Evolutionary conservation across 441 rosid species (phyloP).

Genomic region (Theobroma grandiflorum): DNA sequence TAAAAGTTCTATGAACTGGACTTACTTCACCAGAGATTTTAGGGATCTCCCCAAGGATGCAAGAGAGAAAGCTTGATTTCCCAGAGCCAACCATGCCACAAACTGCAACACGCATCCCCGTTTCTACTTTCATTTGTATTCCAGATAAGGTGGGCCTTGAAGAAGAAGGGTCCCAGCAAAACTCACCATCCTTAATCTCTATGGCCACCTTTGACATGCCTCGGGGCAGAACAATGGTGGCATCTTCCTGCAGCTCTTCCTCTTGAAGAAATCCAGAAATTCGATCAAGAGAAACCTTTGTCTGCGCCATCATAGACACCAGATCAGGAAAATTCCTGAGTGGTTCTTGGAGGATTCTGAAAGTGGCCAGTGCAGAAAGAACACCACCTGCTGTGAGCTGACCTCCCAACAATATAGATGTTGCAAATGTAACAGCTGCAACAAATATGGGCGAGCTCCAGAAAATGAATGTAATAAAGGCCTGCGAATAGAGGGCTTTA

Average conservation of each 20-base stretch:
- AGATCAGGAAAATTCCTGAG: slow-evolving; percentile 98
- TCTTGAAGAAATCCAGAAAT: slow-evolving; percentile 96
- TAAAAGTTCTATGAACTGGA: slow-evolving; percentile 35
- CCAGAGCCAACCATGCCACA: slow-evolving; percentile 99
- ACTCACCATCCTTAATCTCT: slow-evolving; percentile 84
- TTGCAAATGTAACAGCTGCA: slow-evolving; percentile 91
- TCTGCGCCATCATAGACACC: slow-evolving; percentile 99
- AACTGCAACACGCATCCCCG: slow-evolving; percentile 98
- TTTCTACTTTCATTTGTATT: slow-evolving; percentile 82
- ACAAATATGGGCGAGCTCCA: slow-evolving; percentile 99
- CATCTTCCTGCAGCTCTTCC: slow-evolving; percentile 96
- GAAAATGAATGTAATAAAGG: slow-evolving; percentile 93
- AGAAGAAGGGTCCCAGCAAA: slow-evolving; percentile 83
- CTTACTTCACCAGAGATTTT: slow-evolving; percentile 98
- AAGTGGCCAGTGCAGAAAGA: slow-evolving; percentile 97
- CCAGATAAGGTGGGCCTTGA: slow-evolving; percentile 77
- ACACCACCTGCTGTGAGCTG: slow-evolving; percentile 98
- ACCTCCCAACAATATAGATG: slow-evolving; percentile 85
- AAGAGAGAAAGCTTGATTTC: slow-evolving; percentile 97
- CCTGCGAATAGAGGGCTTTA: slow-evolving; percentile 97
- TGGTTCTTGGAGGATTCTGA: slow-evolving; percentile 98
- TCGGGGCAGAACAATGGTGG: slow-evolving; percentile 77
- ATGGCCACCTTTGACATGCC: slow-evolving; percentile 72
- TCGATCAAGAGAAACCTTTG: slow-evolving; percentile 98
- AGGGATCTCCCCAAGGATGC: slow-evolving; percentile 98